Percentiles rank a stretch among this genome's conserved stretches.
Evolutionary conservation across 345 rosid genomes (phyloP).

Genomic region (Pistacia integerrima): DNA sequence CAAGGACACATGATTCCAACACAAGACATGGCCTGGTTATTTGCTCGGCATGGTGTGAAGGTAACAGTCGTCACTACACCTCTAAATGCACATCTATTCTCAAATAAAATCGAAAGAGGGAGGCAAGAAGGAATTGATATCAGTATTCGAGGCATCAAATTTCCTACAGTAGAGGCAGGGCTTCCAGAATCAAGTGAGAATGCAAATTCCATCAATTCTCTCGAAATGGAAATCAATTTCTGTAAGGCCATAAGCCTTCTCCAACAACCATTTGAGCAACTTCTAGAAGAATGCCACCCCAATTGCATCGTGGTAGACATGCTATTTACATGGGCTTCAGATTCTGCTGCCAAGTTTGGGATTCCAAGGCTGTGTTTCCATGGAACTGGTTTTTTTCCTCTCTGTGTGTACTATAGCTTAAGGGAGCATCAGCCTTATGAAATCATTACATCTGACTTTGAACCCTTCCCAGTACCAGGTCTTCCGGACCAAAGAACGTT

Average conservation of each 20-base stretch:
- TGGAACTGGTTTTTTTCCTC: conserved; percentile 34
- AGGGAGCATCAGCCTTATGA: too few relatives aligned
- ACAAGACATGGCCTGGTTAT: conserved; percentile 56
- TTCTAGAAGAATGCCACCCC: conserved; percentile 40
- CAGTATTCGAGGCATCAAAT: conserved; percentile 23
- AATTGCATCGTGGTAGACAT: conserved; percentile 34
- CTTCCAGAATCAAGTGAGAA: conserved; percentile 40
- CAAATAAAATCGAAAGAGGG: conserved; percentile 32
- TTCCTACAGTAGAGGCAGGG: conserved; percentile 36
- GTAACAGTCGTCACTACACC: conserved; percentile 59
- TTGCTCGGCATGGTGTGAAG: conserved; percentile 42
- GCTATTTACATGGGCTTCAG: conserved; percentile 38
- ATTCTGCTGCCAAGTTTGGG: conserved; percentile 27
- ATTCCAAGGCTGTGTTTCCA: conserved; percentile 43
- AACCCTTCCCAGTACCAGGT: too few relatives aligned
- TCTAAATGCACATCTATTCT: conserved; percentile 38
- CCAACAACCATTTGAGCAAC: conserved; percentile 19
- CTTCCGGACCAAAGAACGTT: too few relatives aligned
- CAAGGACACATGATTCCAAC: conserved; percentile 54
- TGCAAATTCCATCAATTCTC: background rate
- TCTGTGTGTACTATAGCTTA: background rate
- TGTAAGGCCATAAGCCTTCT: background rate
- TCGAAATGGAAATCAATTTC: background rate
- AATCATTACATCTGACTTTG: too few relatives aligned
- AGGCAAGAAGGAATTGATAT: conserved; percentile 22